Percentiles rank a stretch among this genome's conserved stretches.
phyloP scores from a whole-genome alignment of 2,329 filamentous ascomycete species.

The Zymoseptoria passerinii region DNA sequence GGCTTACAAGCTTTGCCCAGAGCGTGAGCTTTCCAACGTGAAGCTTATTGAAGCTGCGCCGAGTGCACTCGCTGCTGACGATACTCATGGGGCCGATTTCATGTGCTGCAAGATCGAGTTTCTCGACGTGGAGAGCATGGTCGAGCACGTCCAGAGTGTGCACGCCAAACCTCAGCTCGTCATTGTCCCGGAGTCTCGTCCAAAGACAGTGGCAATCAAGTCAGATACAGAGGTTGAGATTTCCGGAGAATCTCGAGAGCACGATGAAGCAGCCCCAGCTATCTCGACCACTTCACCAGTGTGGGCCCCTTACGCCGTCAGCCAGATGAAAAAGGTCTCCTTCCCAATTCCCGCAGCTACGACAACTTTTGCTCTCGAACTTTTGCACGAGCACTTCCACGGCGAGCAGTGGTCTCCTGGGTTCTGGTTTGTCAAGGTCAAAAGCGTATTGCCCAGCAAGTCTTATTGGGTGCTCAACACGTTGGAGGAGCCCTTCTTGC shows the following conservation, averaged over 20 bases:
- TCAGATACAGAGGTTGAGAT: not conserved
- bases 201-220: not conserved
- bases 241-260: not conserved
- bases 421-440: constrained; percentile 30
- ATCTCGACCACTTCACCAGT: not conserved
- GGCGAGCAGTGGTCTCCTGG: constrained; percentile 36
- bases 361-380: constrained; percentile 32
- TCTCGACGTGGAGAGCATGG: not conserved
- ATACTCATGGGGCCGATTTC: not conserved
- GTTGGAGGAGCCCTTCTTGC: constrained; percentile 35
- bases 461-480: constrained; percentile 37
- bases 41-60: constrained; percentile 8
- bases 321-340: constrained; percentile 22
- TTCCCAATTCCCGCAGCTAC: constrained; percentile 9
- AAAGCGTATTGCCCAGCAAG: constrained; percentile 27
- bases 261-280: not conserved
- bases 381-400: constrained; percentile 31
- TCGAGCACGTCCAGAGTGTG: not conserved
- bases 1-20: not conserved
- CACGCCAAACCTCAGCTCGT: not conserved
- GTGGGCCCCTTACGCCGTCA: constrained; percentile 34
- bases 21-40: too few relatives aligned
- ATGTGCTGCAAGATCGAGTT: constrained; percentile 1
- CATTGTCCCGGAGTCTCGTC: not conserved
- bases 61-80: not conserved